A percentile compares a stretch with the other conserved stretches of the same genome.
Conservation (phyloP, 2,329 filamentous ascomycete genomes). For the Cyphellophora attinorum region DNA sequence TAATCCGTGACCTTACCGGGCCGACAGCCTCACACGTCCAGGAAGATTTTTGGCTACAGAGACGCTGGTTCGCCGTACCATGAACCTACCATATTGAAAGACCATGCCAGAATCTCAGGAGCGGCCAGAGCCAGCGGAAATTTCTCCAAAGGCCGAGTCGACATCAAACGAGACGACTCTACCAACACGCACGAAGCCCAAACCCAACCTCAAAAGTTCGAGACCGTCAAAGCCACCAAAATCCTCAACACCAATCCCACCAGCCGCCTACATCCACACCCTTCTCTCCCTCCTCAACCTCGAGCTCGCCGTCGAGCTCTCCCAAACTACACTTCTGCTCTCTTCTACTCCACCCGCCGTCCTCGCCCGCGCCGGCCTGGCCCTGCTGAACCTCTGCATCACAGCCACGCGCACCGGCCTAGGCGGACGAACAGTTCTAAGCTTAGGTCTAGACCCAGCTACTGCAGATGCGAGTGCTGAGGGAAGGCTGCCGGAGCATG, state of each 20-base stretch:
- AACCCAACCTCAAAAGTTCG: too few species aligned
- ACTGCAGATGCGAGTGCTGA: conserved; percentile 34
- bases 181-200: too few species aligned
- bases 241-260: conserved; percentile 20
- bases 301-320: conserved; percentile 35
- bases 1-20: too few species aligned
- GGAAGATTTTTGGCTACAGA: too few species aligned
- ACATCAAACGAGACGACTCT: too few species aligned
- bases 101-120: too few species aligned
- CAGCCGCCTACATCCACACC: conserved; percentile 31
- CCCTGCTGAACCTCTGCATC: conserved; percentile 40
- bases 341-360: conserved; percentile 22
- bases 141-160: too few species aligned
- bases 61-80: too few species aligned
- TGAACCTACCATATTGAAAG: too few species aligned
- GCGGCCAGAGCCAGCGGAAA: too few species aligned
- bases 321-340: conserved; percentile 31
- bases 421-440: conserved; percentile 81
- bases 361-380: conserved; percentile 30
- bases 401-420: conserved; percentile 74
- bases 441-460: conserved; percentile 65
- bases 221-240: too few species aligned
- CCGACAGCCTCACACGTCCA: too few species aligned
- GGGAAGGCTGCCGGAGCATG: conserved; percentile 31
- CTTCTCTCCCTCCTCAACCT: conserved; percentile 31